These are phyloP conservation scores for Ottelia alismoides DNA, from an alignment of 106 monocot genomes.

Conservation along the genomic window DNA sequence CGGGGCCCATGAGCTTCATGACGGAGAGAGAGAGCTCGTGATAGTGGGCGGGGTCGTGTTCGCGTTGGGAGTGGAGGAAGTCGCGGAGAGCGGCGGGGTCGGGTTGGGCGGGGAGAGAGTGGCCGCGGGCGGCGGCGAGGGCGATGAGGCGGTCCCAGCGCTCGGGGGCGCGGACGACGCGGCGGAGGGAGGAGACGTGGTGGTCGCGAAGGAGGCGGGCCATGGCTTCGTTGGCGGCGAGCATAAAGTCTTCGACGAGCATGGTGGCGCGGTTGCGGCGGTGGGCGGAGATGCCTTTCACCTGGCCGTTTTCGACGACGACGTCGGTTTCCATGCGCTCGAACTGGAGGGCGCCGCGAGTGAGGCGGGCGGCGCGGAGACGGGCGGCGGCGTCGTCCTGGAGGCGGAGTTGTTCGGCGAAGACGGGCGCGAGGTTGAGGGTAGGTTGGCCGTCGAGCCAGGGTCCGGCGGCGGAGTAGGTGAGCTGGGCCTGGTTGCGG, in stretches of 20 bases:
- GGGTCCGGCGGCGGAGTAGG: neutral
- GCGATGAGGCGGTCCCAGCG: neutral
- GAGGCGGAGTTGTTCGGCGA: neutral
- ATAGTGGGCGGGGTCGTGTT: no score
- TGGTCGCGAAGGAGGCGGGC: neutral
- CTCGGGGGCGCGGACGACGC: neutral
- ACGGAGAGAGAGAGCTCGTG: no score
- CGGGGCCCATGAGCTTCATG: no score
- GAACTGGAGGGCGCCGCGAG: neutral
- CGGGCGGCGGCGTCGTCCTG: neutral
- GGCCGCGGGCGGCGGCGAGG: neutral
- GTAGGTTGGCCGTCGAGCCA: neutral
- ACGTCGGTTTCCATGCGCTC: neutral
- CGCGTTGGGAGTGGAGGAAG: no score
- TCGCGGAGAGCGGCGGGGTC: no score
- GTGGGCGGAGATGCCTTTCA: neutral
- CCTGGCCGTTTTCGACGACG: neutral
- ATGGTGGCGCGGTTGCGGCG: neutral
- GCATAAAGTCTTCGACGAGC: neutral
- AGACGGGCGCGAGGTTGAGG: neutral
- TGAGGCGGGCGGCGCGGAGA: neutral
- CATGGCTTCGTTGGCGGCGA: neutral
- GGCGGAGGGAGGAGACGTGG: neutral
- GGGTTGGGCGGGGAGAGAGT: neutral
- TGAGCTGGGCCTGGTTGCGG: neutral